A percentile compares a stretch with the other conserved stretches of the same genome.
phyloP scores from a whole-genome alignment of 495 filamentous ascomycete genomes.

The Penicillium ochrochloron region DNA sequence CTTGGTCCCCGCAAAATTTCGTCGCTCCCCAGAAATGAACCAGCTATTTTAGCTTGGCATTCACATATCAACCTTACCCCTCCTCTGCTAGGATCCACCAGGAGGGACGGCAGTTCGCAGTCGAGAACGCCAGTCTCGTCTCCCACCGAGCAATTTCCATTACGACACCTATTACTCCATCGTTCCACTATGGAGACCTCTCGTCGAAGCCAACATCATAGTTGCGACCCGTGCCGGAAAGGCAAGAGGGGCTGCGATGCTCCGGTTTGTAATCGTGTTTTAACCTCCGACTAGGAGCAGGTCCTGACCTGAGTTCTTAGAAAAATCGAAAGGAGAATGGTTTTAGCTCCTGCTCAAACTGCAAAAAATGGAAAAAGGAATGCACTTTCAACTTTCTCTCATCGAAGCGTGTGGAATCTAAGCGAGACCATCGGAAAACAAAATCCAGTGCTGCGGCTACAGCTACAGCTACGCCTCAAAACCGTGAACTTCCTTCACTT shows the following conservation, averaged over 20 bases:
- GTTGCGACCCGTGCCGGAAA: slow-evolving; percentile 52
- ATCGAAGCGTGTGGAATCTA: slow-evolving; percentile 13
- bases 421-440: slow-evolving; percentile 9
- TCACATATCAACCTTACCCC: slow-evolving; percentile 1
- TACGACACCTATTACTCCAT: slow-evolving; percentile 1
- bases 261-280: slow-evolving; percentile 19
- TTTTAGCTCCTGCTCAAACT: slow-evolving; percentile 35
- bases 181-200: slow-evolving; percentile 13
- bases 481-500: neutral
- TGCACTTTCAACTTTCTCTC: slow-evolving; percentile 39
- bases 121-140: neutral
- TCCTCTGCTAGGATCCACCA: slow-evolving; percentile 3
- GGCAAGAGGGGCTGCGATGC: slow-evolving; percentile 51
- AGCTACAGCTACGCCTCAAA: neutral
- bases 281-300: neutral
- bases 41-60: slow-evolving; percentile 3
- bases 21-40: neutral
- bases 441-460: neutral
- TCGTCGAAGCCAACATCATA: slow-evolving; percentile 42
- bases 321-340: slow-evolving; percentile 16
- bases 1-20: slow-evolving; percentile 9
- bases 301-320: slow-evolving; percentile 15
- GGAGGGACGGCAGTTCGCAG: neutral
- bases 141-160: neutral
- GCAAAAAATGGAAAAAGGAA: slow-evolving; percentile 33